phyloP scores from a whole-genome alignment of 2,329 filamentous ascomycete species.

The Microsporum audouinii region DNA sequence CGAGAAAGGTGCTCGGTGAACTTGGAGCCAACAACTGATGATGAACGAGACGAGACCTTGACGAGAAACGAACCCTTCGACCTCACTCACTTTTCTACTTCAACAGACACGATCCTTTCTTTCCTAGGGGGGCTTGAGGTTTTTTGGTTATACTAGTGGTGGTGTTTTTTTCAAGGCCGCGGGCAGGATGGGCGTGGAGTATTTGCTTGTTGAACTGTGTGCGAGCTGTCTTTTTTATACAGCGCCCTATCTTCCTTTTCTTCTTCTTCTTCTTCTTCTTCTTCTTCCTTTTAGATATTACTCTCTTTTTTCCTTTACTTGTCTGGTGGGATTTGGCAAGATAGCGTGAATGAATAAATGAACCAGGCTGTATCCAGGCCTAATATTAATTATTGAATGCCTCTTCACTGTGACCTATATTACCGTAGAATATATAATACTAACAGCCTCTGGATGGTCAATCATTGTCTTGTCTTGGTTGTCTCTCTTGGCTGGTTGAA shows the following conservation, averaged over 20 bases:
- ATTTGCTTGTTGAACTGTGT: background rate
- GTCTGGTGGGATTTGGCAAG: background rate
- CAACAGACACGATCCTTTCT: background rate
- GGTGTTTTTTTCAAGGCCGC: background rate
- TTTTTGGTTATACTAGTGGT: background rate
- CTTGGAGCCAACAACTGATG: background rate
- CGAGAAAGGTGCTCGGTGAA: constrained; percentile 4
- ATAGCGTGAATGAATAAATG: constrained; percentile 3
- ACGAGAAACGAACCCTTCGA: background rate
- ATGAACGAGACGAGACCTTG: background rate
- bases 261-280: background rate
- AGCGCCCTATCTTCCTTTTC: background rate
- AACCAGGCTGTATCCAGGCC: background rate
- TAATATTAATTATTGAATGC: background rate
- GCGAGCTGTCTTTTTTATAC: background rate
- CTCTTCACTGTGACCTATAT: background rate
- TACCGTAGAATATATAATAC: background rate
- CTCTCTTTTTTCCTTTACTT: background rate
- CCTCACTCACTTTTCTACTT: background rate
- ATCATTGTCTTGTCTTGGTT: background rate
- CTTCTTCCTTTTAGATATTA: background rate
- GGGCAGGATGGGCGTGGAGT: background rate
- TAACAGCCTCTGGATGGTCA: background rate
- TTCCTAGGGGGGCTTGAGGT: background rate
- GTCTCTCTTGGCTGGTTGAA: background rate